phyloP scores from a whole-genome alignment of 257 asterid species.

The Cordia subcordata region DNA sequence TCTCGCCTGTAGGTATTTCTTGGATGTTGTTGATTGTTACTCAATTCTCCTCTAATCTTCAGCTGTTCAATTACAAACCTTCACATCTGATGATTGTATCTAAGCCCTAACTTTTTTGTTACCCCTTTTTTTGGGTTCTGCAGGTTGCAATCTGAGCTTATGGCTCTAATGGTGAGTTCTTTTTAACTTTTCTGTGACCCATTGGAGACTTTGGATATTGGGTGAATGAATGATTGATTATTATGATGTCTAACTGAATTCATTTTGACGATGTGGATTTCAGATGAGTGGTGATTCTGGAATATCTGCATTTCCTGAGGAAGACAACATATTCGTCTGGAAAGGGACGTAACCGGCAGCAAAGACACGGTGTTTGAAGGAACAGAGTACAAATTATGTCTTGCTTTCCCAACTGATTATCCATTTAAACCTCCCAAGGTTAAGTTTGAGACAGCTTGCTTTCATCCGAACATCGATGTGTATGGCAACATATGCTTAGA shows the following conservation, averaged over 20 bases:
- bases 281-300: constrained; percentile 91
- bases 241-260: background rate
- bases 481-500: constrained; percentile 90
- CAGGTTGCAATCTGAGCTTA: constrained; percentile 91
- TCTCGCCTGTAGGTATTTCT: background rate
- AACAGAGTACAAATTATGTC: constrained; percentile 80
- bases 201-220: too few species aligned
- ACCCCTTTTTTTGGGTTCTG: constrained; percentile 14
- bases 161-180: constrained; percentile 85
- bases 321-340: constrained; percentile 92
- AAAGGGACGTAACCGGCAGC: constrained; percentile 90
- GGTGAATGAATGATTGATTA: too few species aligned
- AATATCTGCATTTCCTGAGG: constrained; percentile 95
- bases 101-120: too few species aligned
- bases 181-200: background rate
- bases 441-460: constrained; percentile 87
- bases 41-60: background rate
- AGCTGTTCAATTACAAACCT: constrained; percentile 1
- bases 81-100: background rate
- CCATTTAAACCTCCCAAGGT: constrained; percentile 95
- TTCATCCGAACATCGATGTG: constrained; percentile 88
- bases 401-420: constrained; percentile 68
- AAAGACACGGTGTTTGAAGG: constrained; percentile 91
- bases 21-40: too few species aligned
- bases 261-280: background rate